Evolutionary conservation across 176 grass and related monocot genomes (phyloP), one percentile per base, ranked within the genome.

Genomic region (Zoysia japonica): DNA sequence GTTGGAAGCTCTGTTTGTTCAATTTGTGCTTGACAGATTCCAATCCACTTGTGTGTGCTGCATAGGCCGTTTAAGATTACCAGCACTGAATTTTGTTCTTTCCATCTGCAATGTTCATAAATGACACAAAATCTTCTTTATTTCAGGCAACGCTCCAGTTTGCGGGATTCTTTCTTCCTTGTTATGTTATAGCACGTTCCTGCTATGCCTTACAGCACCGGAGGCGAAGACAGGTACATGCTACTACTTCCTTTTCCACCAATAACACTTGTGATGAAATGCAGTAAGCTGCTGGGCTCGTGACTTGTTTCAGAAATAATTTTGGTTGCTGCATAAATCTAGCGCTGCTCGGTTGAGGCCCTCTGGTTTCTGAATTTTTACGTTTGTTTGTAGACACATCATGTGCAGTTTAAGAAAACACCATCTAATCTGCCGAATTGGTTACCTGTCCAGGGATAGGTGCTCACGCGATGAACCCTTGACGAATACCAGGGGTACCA

Each of bases 131-230:
- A 42, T n/a, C 19, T 67, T 78, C 6, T 72, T 76, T 1, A 19
- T 88, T 91, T 88, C 87, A 99, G 96, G 88, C 86, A 46, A 88
- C 84, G 86, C 86, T 99, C 75, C 92, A 93, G 73, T 93, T 96
- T 19, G 88, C 88, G 2, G 96, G 88, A 16, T 89, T 99, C 79
- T 89, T 99, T 64, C 82, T 99, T 74, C 96, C 96, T 35, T 99
- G 96, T 71, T 99, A 96, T 85, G 90, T 99, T 54, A 96, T 95
- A 82, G 88, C 90, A 13, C 86, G 90, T 43, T 99, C 90, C 5
- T 96, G 92, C 74, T 99, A 93, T 41, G 67, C 88, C 72, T 87
- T 93, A 48, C 86, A 93, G 72, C 91, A 86, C 82, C 75, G 86
- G 44, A 82, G 96, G 70, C 84, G 92, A 77, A 89, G 86, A 84